Conservation (phyloP, 371 early-diverging fungal genomes). For the Syncephalastrum monosporum region DNA sequence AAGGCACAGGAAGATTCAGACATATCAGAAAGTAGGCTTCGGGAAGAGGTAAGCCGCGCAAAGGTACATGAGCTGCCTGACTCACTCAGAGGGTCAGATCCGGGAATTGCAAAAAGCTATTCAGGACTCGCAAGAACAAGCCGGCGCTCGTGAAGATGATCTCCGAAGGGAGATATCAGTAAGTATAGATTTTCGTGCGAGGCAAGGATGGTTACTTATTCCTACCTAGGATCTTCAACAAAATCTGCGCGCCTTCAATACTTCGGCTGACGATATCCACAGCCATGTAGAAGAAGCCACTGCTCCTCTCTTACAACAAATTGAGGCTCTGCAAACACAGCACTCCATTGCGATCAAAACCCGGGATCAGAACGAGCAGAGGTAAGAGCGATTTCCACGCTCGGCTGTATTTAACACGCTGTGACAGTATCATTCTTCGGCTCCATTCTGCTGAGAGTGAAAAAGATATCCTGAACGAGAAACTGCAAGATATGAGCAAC, state of each 20-base stretch:
- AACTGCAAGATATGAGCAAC: constrained; percentile 22
- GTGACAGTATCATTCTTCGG: constrained; percentile 39
- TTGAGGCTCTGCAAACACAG: constrained; percentile 69
- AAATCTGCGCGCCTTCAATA: constrained; percentile 59
- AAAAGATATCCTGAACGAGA: constrained; percentile 26
- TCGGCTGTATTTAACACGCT: not conserved
- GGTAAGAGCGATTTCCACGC: constrained; percentile 16
- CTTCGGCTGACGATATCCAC: constrained; percentile 58
- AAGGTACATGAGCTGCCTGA: not conserved
- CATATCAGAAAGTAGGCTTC: constrained; percentile 32
- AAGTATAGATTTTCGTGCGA: constrained; percentile 8
- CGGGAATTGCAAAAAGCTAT: constrained; percentile 63
- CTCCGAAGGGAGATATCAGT: constrained; percentile 56
- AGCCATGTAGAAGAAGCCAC: constrained; percentile 53
- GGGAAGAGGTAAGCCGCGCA: constrained; percentile 40
- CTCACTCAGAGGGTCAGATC: constrained; percentile 23
- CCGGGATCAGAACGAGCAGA: constrained; percentile 69
- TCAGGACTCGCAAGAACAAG: constrained; percentile 58
- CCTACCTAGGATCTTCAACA: constrained; percentile 44
- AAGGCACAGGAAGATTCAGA: constrained; percentile 37
- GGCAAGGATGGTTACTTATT: not conserved
- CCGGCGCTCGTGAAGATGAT: constrained; percentile 62
- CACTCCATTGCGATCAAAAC: constrained; percentile 53
- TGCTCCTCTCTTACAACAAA: constrained; percentile 65
- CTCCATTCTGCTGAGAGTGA: constrained; percentile 51